These are phyloP conservation scores for Durotheca rogersii DNA, from an alignment of 495 filamentous ascomycete species.

Conservation along the genomic window DNA sequence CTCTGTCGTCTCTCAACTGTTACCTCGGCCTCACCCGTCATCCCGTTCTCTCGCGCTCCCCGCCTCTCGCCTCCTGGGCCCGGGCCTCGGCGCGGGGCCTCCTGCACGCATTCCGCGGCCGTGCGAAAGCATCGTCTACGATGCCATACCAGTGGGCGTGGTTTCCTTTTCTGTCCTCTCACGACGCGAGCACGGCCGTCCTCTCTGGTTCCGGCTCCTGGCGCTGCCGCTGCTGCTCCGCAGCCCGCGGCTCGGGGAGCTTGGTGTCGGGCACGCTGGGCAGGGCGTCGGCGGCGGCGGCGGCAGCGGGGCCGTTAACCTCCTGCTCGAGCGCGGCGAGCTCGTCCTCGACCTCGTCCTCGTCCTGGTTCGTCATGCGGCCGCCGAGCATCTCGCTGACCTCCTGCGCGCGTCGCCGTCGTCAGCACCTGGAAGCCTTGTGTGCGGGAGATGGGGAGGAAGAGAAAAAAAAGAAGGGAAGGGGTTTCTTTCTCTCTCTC, in stretches of 20 bases:
- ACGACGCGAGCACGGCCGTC: constrained; percentile 50
- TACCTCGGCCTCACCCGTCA: too few relatives aligned
- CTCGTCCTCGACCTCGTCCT: constrained; percentile 97
- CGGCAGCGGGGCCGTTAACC: constrained; percentile 44
- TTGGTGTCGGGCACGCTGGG: constrained; percentile 61
- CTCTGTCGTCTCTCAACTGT: too few relatives aligned
- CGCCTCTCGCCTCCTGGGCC: too few relatives aligned
- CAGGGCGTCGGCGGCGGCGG: constrained; percentile 27
- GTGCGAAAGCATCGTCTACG: too few relatives aligned
- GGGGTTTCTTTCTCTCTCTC: too few relatives aligned
- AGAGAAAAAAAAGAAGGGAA: neutral
- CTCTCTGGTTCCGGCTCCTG: constrained; percentile 40
- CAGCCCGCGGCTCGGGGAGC: constrained; percentile 28
- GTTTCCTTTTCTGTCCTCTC: neutral
- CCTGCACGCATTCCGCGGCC: too few relatives aligned
- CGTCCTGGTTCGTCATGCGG: constrained; percentile 84
- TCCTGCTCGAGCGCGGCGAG: constrained; percentile 76
- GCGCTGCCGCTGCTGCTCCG: constrained; percentile 20
- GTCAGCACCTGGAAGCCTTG: too few relatives aligned
- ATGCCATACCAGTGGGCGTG: too few relatives aligned
- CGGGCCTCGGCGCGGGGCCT: too few relatives aligned
- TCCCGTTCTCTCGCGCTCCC: too few relatives aligned
- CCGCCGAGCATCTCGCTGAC: constrained; percentile 87
- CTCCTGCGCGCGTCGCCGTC: constrained; percentile 55
- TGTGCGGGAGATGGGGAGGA: neutral